These are phyloP conservation scores for Elongisporangium prolatum DNA, from an alignment of 352 stramenopile species.

Conservation along the genomic window DNA sequence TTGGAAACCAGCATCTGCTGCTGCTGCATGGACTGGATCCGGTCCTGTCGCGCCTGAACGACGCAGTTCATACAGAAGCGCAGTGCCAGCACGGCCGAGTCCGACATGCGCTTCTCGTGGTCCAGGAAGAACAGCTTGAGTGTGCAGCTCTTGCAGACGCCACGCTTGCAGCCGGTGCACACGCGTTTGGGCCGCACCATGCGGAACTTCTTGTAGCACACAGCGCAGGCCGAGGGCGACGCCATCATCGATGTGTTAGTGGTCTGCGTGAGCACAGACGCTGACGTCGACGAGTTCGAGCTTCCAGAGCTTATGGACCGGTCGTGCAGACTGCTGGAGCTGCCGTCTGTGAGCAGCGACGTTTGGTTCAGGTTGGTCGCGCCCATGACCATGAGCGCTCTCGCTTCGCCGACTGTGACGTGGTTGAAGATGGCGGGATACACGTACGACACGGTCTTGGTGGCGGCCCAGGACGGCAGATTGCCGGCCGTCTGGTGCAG, in stretches of 20 bases:
- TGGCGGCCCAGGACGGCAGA: constrained; percentile 18
- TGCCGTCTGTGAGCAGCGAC: background rate
- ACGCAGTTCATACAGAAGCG: constrained; percentile 20
- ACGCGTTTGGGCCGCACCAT: constrained; percentile 15
- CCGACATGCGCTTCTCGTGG: constrained; percentile 1
- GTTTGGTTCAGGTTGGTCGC: constrained; percentile 9
- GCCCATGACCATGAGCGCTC: constrained; percentile 16
- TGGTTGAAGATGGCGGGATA: constrained; percentile 19
- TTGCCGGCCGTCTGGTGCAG: constrained; percentile 21
- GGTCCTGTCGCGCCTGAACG: constrained; percentile 8
- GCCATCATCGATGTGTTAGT: constrained; percentile 7
- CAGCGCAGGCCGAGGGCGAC: constrained; percentile 8
- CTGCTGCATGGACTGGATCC: background rate
- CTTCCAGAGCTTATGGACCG: background rate
- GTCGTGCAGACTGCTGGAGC: background rate
- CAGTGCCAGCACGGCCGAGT: constrained; percentile 3
- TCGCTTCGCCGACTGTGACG: constrained; percentile 18
- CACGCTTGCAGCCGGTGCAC: constrained; percentile 11
- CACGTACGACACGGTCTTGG: constrained; percentile 26
- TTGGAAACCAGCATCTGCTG: background rate
- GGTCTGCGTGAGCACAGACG: constrained; percentile 1
- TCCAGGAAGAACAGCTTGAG: constrained; percentile 15
- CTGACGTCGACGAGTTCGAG: background rate
- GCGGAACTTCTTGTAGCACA: constrained; percentile 25
- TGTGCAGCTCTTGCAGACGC: constrained; percentile 17